Base-by-base conservation (phyloP, 768 basidiomycete genomes). In the Dacryopinax primogenitus region DNA sequence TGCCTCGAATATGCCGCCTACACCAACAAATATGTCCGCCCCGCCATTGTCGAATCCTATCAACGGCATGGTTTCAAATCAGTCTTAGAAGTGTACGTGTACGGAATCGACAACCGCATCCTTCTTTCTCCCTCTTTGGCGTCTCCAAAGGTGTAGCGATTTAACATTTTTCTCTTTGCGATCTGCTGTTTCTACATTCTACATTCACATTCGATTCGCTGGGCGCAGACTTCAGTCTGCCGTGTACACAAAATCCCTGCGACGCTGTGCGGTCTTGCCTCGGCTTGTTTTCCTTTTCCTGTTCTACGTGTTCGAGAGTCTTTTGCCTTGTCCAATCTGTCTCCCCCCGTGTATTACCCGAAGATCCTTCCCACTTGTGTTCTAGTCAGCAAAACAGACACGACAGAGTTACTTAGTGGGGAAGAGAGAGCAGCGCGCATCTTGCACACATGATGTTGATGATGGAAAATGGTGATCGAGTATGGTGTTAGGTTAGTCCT, bases 261-360 rank as follows among this genome's bases (percentile, higher is more conserved):
- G 18, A 44, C n/a, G n/a, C n/a, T 7, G 6, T 18, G 41, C 23
- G 41, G 41, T 44, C 18, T 44, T 44, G 9, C 36, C 41, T 23
- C 23, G 41, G 16, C 23, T 44, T 9, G 11, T 18, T 37, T 44
- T 7, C 3, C 41, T 18, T 44, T 44, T 44, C 41, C 23, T 23
- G 18, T 44, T 44, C n/a, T 44, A 44, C 18, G 41, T 44, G 18
- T 44, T 23, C 41, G 41, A 44, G 41, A 37, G n/a, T n/a, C n/a
- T 44, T 18, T 44, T 23, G 41, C 16, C 18, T 18, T 18, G 18
- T 6, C 18, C n/a, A n/a, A n/a, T n/a, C n/a, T n/a, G n/a, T n/a
- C n/a, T n/a, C 18, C 18, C 41, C 41, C 51, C 51, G 26, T 58
- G 51, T 58, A 58, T 58, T 58, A 58, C 51, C 51, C 51, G 26